Evolutionary conservation across 1,284 basidiomycete species (phyloP).

Genomic region (Naganishia sp.): DNA sequence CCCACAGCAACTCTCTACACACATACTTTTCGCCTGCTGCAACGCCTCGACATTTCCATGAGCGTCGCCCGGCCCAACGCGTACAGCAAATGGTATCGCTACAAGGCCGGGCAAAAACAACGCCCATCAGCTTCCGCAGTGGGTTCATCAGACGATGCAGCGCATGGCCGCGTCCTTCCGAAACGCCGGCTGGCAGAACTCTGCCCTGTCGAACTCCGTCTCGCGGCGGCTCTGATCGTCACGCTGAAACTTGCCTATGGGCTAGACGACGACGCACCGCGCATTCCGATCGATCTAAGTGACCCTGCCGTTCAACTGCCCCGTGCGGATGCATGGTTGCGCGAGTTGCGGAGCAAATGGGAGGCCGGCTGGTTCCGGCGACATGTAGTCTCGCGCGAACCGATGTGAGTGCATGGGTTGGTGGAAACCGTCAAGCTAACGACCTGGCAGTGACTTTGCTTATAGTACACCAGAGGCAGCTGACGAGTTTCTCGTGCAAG

Average conservation of each 20-base stretch:
- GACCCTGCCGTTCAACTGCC: constrained; percentile 67
- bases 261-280: constrained; percentile 60
- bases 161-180: constrained; percentile 58
- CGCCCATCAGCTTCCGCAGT: too few species aligned
- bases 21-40: constrained; percentile 40
- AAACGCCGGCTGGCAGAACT: constrained; percentile 33
- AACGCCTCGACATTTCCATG: constrained; percentile 43
- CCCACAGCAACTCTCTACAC: constrained; percentile 61
- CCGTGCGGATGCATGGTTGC: constrained; percentile 59
- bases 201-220: constrained; percentile 62
- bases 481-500: constrained; percentile 8
- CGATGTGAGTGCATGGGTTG: constrained; percentile 38
- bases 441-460: constrained; percentile 11
- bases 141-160: constrained; percentile 50
- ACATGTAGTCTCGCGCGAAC: constrained; percentile 44
- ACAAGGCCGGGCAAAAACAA: not conserved
- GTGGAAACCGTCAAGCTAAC: too few species aligned
- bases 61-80: constrained; percentile 21
- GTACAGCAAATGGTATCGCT: not conserved
- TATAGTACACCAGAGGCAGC: not conserved
- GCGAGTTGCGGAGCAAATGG: constrained; percentile 53
- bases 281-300: constrained; percentile 30
- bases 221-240: constrained; percentile 67
- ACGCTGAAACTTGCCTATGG: constrained; percentile 82
- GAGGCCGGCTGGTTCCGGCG: constrained; percentile 49